Percentiles rank a stretch among this genome's conserved stretches.
These are phyloP conservation scores for Nitzschia inconspicua DNA, from an alignment of 108 stramenopile species.

Conservation along the genomic window DNA sequence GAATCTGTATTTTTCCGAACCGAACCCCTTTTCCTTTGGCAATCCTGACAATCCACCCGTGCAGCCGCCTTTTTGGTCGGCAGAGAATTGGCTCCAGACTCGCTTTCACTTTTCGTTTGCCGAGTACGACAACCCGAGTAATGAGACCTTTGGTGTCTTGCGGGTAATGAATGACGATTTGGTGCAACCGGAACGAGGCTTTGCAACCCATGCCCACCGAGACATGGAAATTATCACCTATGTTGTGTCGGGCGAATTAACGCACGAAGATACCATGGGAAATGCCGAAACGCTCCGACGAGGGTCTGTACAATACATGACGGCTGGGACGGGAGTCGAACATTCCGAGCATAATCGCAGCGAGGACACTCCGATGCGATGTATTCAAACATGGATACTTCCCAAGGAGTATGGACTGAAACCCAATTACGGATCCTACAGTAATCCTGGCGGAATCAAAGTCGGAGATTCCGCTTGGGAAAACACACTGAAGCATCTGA, in stretches of 20 bases:
- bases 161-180: constrained; percentile 87
- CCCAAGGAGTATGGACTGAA: constrained; percentile 42
- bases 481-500: too few relatives aligned
- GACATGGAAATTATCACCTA: constrained; percentile 85
- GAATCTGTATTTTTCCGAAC: constrained; percentile 66
- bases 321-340: constrained; percentile 69
- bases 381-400: constrained; percentile 84
- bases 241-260: constrained; percentile 64
- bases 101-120: constrained; percentile 88
- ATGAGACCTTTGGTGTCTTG: constrained; percentile 66
- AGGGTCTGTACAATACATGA: constrained; percentile 79
- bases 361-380: constrained; percentile 57
- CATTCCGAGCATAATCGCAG: constrained; percentile 73
- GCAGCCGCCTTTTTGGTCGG: constrained; percentile 55
- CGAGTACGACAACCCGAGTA: constrained; percentile 59
- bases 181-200: constrained; percentile 75
- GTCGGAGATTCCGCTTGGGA: too few relatives aligned
- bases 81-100: constrained; percentile 78
- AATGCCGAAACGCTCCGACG: constrained; percentile 69
- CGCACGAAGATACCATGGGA: constrained; percentile 77
- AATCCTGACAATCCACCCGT: constrained; percentile 41
- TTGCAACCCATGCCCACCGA: constrained; percentile 77
- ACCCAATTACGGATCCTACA: constrained; percentile 67
- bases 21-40: constrained; percentile 68
- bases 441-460: background rate